These are phyloP conservation scores for Umbelopsis sp. DNA, from an alignment of 192 early-diverging fungal species.

Conservation along the genomic window DNA sequence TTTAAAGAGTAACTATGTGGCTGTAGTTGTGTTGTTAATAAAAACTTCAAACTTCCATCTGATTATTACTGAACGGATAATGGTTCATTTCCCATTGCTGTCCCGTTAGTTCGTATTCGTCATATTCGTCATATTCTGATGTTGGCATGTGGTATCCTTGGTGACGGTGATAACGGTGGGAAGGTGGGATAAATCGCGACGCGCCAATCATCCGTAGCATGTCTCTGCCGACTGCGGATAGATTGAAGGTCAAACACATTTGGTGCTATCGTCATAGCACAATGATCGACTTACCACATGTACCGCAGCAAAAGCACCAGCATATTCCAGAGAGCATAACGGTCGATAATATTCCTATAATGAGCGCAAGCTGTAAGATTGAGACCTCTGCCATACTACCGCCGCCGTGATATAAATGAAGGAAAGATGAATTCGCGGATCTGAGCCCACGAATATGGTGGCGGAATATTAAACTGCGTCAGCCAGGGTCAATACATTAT, in stretches of 20 bases:
- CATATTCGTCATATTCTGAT: background rate
- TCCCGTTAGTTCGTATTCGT: background rate
- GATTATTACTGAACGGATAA: background rate
- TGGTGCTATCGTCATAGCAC: background rate
- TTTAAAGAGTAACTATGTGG: background rate
- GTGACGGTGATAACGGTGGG: background rate
- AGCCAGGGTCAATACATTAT: no score
- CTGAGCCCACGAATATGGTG: no score
- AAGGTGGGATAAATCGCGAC: background rate
- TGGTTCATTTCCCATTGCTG: constrained; percentile 13
- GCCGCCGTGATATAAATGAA: no score
- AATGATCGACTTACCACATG: constrained; percentile 21
- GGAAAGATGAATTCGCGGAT: no score
- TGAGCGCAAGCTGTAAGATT: background rate
- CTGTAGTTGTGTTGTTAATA: background rate
- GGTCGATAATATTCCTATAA: background rate
- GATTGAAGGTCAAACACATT: background rate
- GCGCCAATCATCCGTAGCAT: background rate
- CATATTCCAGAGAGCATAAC: constrained; percentile 23
- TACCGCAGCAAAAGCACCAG: constrained; percentile 35
- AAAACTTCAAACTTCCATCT: background rate
- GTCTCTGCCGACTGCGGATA: background rate
- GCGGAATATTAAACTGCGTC: no score
- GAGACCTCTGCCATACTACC: constrained; percentile 4
- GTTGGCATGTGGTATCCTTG: background rate